Evolutionary conservation across 2,329 filamentous ascomycete genomes (phyloP).

Genomic region (Thermothelomyces thermophilus): DNA sequence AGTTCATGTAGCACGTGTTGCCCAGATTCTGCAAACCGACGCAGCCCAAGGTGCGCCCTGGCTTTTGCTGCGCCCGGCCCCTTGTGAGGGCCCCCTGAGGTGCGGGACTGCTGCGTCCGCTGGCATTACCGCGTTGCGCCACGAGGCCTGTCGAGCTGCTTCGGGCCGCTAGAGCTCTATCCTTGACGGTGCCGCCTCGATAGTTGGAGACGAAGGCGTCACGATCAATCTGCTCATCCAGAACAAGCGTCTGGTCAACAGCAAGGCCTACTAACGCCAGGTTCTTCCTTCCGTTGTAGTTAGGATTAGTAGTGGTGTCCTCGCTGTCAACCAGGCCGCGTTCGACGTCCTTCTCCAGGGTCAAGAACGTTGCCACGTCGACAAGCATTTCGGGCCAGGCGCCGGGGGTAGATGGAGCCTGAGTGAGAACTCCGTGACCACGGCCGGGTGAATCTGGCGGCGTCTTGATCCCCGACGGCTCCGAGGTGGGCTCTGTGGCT

Average conservation of each 20-base stretch:
- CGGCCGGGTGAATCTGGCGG: conserved; percentile 25
- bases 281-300: conserved; percentile 68
- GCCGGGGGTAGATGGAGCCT: conserved; percentile 21
- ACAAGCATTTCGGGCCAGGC: conserved; percentile 47
- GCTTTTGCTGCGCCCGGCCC: conserved; percentile 62
- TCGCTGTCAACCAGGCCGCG: conserved; percentile 56
- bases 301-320: conserved; percentile 66
- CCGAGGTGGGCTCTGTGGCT: conserved; percentile 29
- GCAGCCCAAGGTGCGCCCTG: conserved; percentile 65
- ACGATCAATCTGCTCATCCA: conserved; percentile 68
- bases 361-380: conserved; percentile 55
- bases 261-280: conserved; percentile 61
- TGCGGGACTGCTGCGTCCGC: conserved; percentile 63
- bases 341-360: conserved; percentile 55
- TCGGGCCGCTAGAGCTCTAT: conserved; percentile 33
- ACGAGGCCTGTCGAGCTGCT: conserved; percentile 30
- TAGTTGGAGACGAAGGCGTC: conserved; percentile 53
- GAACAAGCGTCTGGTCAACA: conserved; percentile 69
- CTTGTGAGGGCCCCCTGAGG: conserved; percentile 58
- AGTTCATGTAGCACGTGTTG: conserved; percentile 99
- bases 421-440: conserved; percentile 14
- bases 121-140: conserved; percentile 41
- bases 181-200: conserved; percentile 27
- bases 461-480: conserved; percentile 37
- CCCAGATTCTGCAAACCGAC: conserved; percentile 85